These are phyloP conservation scores for Phytopythium delawarense DNA, from an alignment of 352 stramenopile species.

Conservation along the genomic window DNA sequence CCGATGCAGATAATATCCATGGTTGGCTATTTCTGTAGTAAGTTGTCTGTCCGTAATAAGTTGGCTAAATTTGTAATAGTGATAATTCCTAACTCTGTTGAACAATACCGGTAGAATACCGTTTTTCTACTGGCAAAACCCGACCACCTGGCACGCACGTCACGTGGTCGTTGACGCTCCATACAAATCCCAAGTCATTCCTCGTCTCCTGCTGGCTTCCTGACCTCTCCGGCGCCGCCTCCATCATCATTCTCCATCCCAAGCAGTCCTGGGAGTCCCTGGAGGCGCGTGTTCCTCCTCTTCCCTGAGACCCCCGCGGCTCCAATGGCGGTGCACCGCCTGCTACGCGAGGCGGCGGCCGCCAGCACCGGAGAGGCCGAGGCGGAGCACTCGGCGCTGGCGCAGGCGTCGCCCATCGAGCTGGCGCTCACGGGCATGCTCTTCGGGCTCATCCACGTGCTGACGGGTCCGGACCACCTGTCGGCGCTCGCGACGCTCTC, in stretches of 20 bases:
- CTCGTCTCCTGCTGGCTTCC: not conserved
- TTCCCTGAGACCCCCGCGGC: not conserved
- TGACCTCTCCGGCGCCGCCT: not conserved
- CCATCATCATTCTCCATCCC: not conserved
- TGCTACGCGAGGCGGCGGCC: conserved; percentile 27
- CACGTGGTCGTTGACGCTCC: not conserved
- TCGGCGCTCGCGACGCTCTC: conserved; percentile 80
- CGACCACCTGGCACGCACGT: not conserved
- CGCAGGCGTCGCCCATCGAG: conserved; percentile 30
- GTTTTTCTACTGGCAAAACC: not conserved
- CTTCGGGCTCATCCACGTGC: conserved; percentile 61
- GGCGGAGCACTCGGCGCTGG: conserved; percentile 20
- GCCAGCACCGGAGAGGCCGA: conserved; percentile 3
- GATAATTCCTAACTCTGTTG: too few species aligned
- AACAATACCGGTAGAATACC: not conserved
- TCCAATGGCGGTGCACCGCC: conserved; percentile 10
- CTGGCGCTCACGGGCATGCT: conserved; percentile 49
- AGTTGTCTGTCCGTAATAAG: too few species aligned
- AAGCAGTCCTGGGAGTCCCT: not conserved
- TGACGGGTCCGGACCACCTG: conserved; percentile 83
- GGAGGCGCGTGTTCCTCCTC: not conserved
- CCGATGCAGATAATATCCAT: too few species aligned
- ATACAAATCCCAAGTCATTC: not conserved
- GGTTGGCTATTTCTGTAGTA: too few species aligned
- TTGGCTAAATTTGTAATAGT: too few species aligned